Conservation (phyloP, 192 early-diverging fungal species). For the Backusella mclennaniae region DNA sequence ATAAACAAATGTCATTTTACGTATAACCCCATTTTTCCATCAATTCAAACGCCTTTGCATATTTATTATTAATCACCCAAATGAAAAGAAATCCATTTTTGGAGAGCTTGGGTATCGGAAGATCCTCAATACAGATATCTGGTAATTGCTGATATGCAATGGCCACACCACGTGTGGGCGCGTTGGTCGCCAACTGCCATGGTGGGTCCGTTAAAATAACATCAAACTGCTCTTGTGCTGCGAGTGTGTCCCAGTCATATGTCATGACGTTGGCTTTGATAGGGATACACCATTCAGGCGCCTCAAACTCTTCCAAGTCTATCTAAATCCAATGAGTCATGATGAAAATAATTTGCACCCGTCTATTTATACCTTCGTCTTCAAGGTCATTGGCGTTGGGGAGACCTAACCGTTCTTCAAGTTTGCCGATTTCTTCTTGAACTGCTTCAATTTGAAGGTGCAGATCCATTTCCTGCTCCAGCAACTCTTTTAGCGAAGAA, state of each 20-base stretch:
- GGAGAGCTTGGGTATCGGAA: slow-evolving; percentile 86
- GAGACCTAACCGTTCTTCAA: slow-evolving; percentile 18
- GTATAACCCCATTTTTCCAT: slow-evolving; percentile 96
- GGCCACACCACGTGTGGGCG: slow-evolving; percentile 89
- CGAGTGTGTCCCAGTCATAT: slow-evolving; percentile 91
- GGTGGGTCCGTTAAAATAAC: slow-evolving; percentile 95
- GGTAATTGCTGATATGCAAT: slow-evolving; percentile 96
- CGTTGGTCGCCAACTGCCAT: slow-evolving; percentile 94
- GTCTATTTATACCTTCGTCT: slow-evolving; percentile 8
- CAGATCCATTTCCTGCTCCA: slow-evolving; percentile 54
- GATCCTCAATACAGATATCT: slow-evolving; percentile 88
- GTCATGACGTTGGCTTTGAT: slow-evolving; percentile 95
- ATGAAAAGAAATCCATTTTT: slow-evolving; percentile 93
- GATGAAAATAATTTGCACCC: background rate
- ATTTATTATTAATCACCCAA: slow-evolving; percentile 99
- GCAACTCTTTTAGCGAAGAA: slow-evolving; percentile 30
- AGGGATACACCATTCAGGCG: slow-evolving; percentile 91
- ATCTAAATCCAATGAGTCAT: background rate
- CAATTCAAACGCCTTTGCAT: slow-evolving; percentile 89
- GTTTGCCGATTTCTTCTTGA: slow-evolving; percentile 23
- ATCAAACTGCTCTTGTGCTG: slow-evolving; percentile 85
- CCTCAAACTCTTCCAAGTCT: slow-evolving; percentile 79
- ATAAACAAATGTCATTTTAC: slow-evolving; percentile 30
- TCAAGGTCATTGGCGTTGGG: slow-evolving; percentile 15
- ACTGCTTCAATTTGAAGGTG: slow-evolving; percentile 50